Percentiles rank a stretch among this genome's conserved stretches.
phyloP scores from a whole-genome alignment of 2,329 filamentous ascomycete species.

The Monosporascus sp. region DNA sequence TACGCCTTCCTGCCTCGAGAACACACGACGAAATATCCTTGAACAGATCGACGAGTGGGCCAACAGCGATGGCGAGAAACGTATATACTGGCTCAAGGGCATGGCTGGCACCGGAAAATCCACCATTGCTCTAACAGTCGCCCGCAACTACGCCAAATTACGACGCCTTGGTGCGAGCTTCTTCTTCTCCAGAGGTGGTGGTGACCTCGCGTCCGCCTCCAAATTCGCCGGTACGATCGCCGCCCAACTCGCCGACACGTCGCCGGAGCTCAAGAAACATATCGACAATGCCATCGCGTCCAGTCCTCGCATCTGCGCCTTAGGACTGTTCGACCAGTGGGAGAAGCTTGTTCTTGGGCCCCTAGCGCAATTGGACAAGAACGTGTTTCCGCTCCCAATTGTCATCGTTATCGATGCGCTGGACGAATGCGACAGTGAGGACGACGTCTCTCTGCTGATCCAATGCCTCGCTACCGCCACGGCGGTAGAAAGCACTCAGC shows the following conservation, averaged over 20 bases:
- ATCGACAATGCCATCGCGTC: too few species aligned
- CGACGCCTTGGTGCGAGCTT: constrained; percentile 24
- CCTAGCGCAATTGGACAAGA: too few species aligned
- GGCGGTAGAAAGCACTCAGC: too few species aligned
- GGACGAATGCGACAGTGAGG: too few species aligned
- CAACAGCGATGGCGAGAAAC: constrained; percentile 10
- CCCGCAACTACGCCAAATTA: constrained; percentile 3
- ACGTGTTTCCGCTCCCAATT: too few species aligned
- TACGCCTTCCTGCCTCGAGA: background rate
- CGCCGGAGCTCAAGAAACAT: background rate
- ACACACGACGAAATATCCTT: background rate
- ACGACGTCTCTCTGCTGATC: too few species aligned
- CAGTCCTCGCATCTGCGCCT: too few species aligned
- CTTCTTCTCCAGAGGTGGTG: constrained; percentile 39
- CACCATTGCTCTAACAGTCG: constrained; percentile 28
- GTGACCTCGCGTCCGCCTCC: constrained; percentile 28
- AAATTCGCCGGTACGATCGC: constrained; percentile 37
- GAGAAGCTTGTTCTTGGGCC: too few species aligned
- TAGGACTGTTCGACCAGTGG: too few species aligned
- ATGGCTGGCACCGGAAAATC: constrained; percentile 34
- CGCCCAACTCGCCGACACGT: constrained; percentile 23
- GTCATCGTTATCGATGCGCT: too few species aligned
- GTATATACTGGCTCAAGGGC: constrained; percentile 32
- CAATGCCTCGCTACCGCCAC: too few species aligned
- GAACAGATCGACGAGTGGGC: constrained; percentile 23